Evolutionary conservation across 306 rosid genomes (phyloP).

Genomic region (Sicyos baderoa): DNA sequence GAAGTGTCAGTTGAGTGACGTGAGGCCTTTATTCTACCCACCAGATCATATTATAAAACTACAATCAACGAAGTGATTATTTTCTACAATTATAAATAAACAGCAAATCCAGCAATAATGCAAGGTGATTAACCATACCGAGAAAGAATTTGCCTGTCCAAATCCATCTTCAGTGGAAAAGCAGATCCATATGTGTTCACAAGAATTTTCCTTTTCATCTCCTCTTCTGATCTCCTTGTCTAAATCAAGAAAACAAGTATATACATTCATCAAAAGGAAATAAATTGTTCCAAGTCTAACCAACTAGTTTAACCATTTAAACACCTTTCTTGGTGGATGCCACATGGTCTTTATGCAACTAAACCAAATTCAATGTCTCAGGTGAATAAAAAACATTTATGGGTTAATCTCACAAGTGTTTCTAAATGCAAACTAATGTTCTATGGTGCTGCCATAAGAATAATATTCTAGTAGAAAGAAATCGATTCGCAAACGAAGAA

Average conservation of each 20-base stretch:
- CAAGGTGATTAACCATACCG: constrained; percentile 32
- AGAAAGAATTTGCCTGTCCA: constrained; percentile 69
- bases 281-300: no score
- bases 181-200: constrained; percentile 62
- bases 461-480: neutral
- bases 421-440: neutral
- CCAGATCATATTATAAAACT: neutral
- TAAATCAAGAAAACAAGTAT: constrained; percentile 18
- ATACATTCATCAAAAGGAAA: neutral
- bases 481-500: neutral
- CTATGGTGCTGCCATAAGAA: neutral
- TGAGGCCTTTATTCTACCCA: neutral
- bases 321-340: no score
- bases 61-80: neutral
- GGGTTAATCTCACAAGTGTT: neutral
- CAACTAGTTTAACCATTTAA: no score
- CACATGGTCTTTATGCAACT: no score
- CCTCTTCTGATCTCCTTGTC: constrained; percentile 35
- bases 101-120: neutral
- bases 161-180: constrained; percentile 70
- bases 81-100: neutral
- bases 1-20: neutral
- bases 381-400: neutral
- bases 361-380: no score
- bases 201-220: constrained; percentile 51